Conservation (phyloP, 2,329 filamentous ascomycete species). For the Penicillium concentricum region DNA sequence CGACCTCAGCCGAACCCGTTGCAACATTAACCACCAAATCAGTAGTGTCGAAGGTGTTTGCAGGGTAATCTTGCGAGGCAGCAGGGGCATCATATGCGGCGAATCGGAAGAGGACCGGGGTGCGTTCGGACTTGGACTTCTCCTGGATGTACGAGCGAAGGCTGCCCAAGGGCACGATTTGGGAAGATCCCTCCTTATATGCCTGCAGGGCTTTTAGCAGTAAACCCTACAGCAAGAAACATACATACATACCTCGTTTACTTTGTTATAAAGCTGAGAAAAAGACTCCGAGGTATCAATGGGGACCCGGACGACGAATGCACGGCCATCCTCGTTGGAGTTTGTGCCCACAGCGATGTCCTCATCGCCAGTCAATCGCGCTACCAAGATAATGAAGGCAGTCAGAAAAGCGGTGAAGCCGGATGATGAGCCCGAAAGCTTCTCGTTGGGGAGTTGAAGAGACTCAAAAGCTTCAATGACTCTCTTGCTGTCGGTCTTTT, state of each 20-base stretch:
- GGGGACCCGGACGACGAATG: conserved; percentile 47
- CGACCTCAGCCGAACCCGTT: conserved; percentile 25
- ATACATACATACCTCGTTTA: conserved; percentile 36
- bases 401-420: conserved; percentile 45
- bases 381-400: conserved; percentile 46
- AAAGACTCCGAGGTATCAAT: conserved; percentile 44
- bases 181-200: conserved; percentile 41
- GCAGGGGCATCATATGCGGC: conserved; percentile 48
- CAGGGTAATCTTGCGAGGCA: conserved; percentile 41
- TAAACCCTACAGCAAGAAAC: background rate
- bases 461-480: conserved; percentile 46
- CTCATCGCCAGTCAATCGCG: conserved; percentile 50
- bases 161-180: conserved; percentile 43
- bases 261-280: conserved; percentile 39
- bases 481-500: conserved; percentile 38
- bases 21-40: conserved; percentile 44
- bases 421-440: conserved; percentile 36
- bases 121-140: conserved; percentile 39
- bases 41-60: conserved; percentile 46
- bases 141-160: conserved; percentile 44
- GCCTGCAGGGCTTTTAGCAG: conserved; percentile 27
- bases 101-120: conserved; percentile 48
- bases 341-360: conserved; percentile 50
- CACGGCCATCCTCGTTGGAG: conserved; percentile 43
- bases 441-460: conserved; percentile 38